These are phyloP conservation scores for Malassezia sp. DNA, from an alignment of 1,284 basidiomycete species.

Conservation along the genomic window DNA sequence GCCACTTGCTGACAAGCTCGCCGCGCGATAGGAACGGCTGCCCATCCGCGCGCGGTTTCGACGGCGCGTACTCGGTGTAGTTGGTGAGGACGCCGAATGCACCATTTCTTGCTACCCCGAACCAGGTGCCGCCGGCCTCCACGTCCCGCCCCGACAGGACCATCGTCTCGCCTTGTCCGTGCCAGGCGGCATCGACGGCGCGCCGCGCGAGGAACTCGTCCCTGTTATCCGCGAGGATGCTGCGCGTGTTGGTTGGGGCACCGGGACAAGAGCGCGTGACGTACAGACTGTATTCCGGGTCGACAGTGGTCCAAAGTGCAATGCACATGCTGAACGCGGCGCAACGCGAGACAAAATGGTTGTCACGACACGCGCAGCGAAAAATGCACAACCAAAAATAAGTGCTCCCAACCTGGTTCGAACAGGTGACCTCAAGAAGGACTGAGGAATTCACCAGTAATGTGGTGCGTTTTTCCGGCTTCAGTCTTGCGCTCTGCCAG, in stretches of 20 bases:
- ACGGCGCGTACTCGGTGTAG: background rate
- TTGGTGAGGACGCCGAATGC: slow-evolving; percentile 9
- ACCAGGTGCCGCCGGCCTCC: slow-evolving; percentile 11
- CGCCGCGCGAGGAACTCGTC: slow-evolving; percentile 12
- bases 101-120: slow-evolving; percentile 8
- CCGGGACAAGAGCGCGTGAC: background rate
- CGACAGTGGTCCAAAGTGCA: slow-evolving; percentile 8
- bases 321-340: slow-evolving; percentile 13
- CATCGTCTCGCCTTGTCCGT: background rate
- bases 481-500: slow-evolving; percentile 21
- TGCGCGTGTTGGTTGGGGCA: too few species aligned
- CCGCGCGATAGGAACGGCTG: slow-evolving; percentile 5
- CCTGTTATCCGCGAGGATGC: slow-evolving; percentile 7
- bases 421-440: slow-evolving; percentile 21
- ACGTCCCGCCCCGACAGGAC: slow-evolving; percentile 10
- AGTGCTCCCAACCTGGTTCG: slow-evolving; percentile 20
- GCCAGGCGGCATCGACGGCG: slow-evolving; percentile 7
- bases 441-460: slow-evolving; percentile 9
- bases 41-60: background rate
- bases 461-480: slow-evolving; percentile 10
- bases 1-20: slow-evolving; percentile 6
- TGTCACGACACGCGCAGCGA: background rate
- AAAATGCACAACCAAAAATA: slow-evolving; percentile 7
- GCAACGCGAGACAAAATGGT: background rate
- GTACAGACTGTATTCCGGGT: slow-evolving; percentile 12